A percentile compares a stretch with the other conserved stretches of the same genome.
These are phyloP conservation scores for Jacaranda copaia DNA, from an alignment of 257 asterid genomes.

Conservation along the genomic window DNA sequence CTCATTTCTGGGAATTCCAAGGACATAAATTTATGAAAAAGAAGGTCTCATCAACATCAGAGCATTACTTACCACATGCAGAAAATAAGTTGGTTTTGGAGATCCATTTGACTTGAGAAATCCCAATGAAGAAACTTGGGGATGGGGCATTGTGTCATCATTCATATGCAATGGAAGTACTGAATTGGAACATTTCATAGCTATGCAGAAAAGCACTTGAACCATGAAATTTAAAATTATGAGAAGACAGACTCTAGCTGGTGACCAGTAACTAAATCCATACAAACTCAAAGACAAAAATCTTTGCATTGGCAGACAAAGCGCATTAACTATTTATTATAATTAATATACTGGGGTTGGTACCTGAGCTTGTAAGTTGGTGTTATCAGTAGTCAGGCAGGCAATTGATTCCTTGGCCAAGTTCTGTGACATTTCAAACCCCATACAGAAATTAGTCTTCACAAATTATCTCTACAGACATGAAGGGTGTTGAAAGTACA, in stretches of 20 bases:
- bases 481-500: constrained; percentile 9
- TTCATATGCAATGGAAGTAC: neutral
- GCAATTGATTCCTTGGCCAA: constrained; percentile 57
- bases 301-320: constrained; percentile 17
- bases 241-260: constrained; percentile 12
- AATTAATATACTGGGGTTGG: constrained; percentile 18
- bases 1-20: constrained; percentile 18
- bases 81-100: neutral
- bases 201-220: constrained; percentile 28
- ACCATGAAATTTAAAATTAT: constrained; percentile 10
- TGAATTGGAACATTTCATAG: constrained; percentile 6
- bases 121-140: neutral
- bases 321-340: neutral
- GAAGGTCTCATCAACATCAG: neutral
- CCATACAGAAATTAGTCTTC: constrained; percentile 33
- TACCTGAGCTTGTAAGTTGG: constrained; percentile 72
- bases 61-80: constrained; percentile 2
- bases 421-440: constrained; percentile 55
- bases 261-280: constrained; percentile 12
- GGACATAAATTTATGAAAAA: neutral
- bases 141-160: neutral
- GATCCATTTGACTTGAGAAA: constrained; percentile 20
- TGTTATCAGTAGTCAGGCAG: constrained; percentile 56
- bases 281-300: constrained; percentile 27
- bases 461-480: constrained; percentile 15